A percentile compares a stretch with the other conserved stretches of the same genome.
phyloP scores from a whole-genome alignment of 257 asterid species.

The Echites panduratus region DNA sequence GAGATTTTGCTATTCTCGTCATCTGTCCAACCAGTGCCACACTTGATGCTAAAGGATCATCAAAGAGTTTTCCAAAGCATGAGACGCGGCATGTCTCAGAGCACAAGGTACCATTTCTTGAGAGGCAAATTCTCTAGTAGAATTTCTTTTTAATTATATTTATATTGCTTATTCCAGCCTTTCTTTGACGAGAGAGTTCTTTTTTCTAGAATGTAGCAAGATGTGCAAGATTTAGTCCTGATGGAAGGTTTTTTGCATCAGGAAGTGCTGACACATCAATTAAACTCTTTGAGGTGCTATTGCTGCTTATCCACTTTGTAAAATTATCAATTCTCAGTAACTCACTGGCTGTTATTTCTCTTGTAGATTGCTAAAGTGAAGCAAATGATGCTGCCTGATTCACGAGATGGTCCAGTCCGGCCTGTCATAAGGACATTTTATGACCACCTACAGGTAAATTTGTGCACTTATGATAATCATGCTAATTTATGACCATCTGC shows the following conservation, averaged over 20 bases:
- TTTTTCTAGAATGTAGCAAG: constrained; percentile 56
- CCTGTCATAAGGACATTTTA: constrained; percentile 67
- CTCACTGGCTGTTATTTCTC: constrained; percentile 17
- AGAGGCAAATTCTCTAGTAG: not conserved
- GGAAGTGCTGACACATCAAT: constrained; percentile 85
- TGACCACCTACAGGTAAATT: constrained; percentile 66
- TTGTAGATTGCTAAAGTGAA: constrained; percentile 57
- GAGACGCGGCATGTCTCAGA: constrained; percentile 73
- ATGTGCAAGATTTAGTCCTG: constrained; percentile 87
- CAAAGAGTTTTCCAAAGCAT: constrained; percentile 70
- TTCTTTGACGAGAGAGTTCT: constrained; percentile 10
- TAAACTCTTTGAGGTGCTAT: constrained; percentile 63
- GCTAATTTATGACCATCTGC: constrained; percentile 51
- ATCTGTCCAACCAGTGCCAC: constrained; percentile 37
- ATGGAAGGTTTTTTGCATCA: constrained; percentile 83
- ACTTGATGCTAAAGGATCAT: constrained; percentile 51
- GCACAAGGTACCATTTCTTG: constrained; percentile 57
- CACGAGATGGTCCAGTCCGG: constrained; percentile 59
- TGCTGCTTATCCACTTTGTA: constrained; percentile 6
- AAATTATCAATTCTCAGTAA: constrained; percentile 12
- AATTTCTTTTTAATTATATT: not conserved
- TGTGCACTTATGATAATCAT: not conserved
- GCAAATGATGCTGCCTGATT: constrained; percentile 73
- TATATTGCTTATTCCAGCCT: constrained; percentile 9
- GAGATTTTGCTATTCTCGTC: not conserved